Base-by-base conservation (phyloP, 2,329 filamentous ascomycete genomes). In the Cryphonectria naterciae region DNA sequence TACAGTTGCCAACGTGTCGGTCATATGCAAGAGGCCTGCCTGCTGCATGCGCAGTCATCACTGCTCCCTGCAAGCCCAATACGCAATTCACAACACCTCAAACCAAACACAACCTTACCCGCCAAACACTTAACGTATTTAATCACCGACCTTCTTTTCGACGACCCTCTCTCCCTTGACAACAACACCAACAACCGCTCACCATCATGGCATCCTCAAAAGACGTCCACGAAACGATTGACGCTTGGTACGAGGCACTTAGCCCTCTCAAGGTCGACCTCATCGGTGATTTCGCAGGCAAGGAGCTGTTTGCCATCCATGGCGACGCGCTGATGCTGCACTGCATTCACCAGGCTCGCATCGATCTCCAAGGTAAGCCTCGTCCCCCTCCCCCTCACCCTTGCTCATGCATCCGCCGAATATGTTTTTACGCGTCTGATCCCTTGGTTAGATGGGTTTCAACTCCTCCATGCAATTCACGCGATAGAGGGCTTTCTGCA, bases 201-300 rank as follows among this genome's bases (percentile, higher is more conserved):
- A 13, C 15, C 28, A 70, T 7, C 41, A 72, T 72, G 71, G 37
- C 71, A 46, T 62, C 66, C 37, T 58, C 62, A 1, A 13, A 63
- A 19, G 64, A 54, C 35, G n/a, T 43, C n/a, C n/a, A 61, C 32
- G 39, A 41, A 19, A 54, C 52, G 32, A 64, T 66, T 17, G 58
- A 64, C 46, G 56, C 71, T 37, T 75, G 74, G 74, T 73, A 74
- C 67, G 68, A 70, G 13, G 68, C 70, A 35, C 67, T 76, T 37
- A 73, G 65, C 19, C 76, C 80, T 3, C 76, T 77, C 8, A 76
- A 73, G n/a, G 84, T 92, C 39, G 90, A 93, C 74, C 85, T 94
- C 2, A 87, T 94, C 4, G 91, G 92, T 56, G 92, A 94, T 77
- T 94, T 92, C 79, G 91, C 91, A 4, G 92, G 92, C 32, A 88